Conservation (phyloP, 352 stramenopile genomes). For the Lagenidium giganteum region DNA sequence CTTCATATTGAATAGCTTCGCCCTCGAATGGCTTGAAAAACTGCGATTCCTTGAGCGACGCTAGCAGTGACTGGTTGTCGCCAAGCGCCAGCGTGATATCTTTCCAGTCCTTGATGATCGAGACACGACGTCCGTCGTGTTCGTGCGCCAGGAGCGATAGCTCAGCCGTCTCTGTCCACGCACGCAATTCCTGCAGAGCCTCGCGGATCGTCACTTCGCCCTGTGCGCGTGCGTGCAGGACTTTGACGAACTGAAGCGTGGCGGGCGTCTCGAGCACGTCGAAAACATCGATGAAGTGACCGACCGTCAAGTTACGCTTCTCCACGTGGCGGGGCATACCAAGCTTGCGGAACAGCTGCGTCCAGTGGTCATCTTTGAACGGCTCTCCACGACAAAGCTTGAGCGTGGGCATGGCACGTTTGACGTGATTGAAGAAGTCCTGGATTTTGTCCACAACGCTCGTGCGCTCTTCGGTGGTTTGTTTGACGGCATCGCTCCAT, state of each 20-base stretch:
- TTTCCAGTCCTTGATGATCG: slow-evolving; percentile 94
- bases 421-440: slow-evolving; percentile 77
- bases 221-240: slow-evolving; percentile 80
- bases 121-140: slow-evolving; percentile 52
- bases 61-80: slow-evolving; percentile 91
- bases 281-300: slow-evolving; percentile 85
- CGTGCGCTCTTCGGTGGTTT: slow-evolving; percentile 36
- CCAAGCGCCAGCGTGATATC: slow-evolving; percentile 89
- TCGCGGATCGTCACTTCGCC: slow-evolving; percentile 93
- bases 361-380: slow-evolving; percentile 95
- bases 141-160: slow-evolving; percentile 83
- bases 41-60: slow-evolving; percentile 90
- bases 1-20: slow-evolving; percentile 82
- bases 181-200: slow-evolving; percentile 87
- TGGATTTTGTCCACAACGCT: slow-evolving; percentile 62
- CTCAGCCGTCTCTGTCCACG: slow-evolving; percentile 87
- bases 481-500: slow-evolving; percentile 88
- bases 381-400: slow-evolving; percentile 91
- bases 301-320: slow-evolving; percentile 83
- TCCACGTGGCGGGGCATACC: slow-evolving; percentile 70
- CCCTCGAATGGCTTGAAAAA: slow-evolving; percentile 94
- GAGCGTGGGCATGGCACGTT: slow-evolving; percentile 81
- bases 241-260: slow-evolving; percentile 89
- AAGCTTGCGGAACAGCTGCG: slow-evolving; percentile 89
- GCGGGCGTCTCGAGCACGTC: slow-evolving; percentile 62